Percentiles rank a stretch among this genome's conserved stretches.
Conservation (phyloP, 2,329 filamentous ascomycete genomes). For the Monosporascus sp. region DNA sequence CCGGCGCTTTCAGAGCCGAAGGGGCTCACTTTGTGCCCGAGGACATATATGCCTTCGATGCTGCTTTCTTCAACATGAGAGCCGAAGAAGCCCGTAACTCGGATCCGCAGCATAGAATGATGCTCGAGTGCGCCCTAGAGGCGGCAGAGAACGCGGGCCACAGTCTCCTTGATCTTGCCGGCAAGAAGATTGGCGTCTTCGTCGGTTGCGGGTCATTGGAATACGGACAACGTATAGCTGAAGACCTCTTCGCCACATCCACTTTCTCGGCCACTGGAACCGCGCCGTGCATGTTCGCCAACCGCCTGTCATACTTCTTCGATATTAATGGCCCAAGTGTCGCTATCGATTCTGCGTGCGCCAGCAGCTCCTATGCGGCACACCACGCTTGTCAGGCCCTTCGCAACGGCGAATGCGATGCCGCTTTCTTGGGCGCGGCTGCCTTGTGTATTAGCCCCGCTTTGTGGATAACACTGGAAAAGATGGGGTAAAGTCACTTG, state of each 20-base stretch:
- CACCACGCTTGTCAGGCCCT: constrained; percentile 3
- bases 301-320: constrained; percentile 8
- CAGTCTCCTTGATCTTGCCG: constrained; percentile 1
- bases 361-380: constrained; percentile 4
- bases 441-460: constrained; percentile 2
- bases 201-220: neutral
- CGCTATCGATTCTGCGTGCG: constrained; percentile 5
- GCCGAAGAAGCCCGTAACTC: neutral
- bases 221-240: neutral
- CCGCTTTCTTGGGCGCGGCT: constrained; percentile 2
- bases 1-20: neutral
- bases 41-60: neutral
- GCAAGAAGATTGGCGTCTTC: constrained; percentile 1
- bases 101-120: constrained; percentile 1
- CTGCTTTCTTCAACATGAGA: neutral
- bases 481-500: constrained; percentile 4
- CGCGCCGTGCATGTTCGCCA: constrained; percentile 8
- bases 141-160: constrained; percentile 1
- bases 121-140: constrained; percentile 2
- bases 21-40: constrained; percentile 1
- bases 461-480: constrained; percentile 5
- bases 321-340: constrained; percentile 5
- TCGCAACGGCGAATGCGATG: constrained; percentile 4
- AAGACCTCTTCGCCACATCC: neutral
- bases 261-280: neutral